A percentile compares a stretch with the other conserved stretches of the same genome.
Conservation (phyloP, 2,329 filamentous ascomycete species). For the Aureobasidium musti region DNA sequence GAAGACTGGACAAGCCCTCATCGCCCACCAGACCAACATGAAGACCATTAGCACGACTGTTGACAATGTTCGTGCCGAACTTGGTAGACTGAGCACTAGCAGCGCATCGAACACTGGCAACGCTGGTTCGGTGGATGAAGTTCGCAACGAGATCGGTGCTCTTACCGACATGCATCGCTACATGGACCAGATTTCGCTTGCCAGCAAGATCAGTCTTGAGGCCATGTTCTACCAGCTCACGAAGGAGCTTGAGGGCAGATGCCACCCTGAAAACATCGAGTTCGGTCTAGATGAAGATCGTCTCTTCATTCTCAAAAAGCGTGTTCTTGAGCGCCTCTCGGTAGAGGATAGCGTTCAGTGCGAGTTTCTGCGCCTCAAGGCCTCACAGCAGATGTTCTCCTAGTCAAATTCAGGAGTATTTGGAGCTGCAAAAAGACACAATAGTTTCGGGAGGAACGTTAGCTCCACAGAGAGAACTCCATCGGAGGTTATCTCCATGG, state of each 20-base stretch:
- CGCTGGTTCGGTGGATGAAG: not conserved
- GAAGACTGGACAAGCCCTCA: not conserved
- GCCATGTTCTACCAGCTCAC: slow-evolving; percentile 9
- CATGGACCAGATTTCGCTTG: not conserved
- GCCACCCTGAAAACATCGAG: not conserved
- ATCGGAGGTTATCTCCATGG: too few relatives aligned
- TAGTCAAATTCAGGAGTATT: not conserved
- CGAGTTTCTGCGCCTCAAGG: not conserved
- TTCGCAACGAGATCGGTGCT: not conserved
- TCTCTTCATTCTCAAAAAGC: slow-evolving; percentile 3
- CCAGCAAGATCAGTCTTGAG: not conserved
- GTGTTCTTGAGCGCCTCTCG: slow-evolving; percentile 10
- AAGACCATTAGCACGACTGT: not conserved
- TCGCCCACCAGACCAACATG: not conserved
- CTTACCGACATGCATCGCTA: not conserved
- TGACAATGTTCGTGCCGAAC: not conserved
- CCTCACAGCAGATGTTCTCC: slow-evolving; percentile 2
- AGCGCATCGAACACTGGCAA: not conserved
- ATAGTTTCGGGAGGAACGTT: too few relatives aligned
- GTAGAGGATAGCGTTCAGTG: not conserved
- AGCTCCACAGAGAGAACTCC: too few relatives aligned
- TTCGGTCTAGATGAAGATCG: slow-evolving; percentile 1
- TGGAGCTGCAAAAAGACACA: too few relatives aligned
- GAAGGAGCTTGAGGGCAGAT: not conserved
- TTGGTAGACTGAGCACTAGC: not conserved